Evolutionary conservation across 345 rosid species (phyloP).

Genomic region (Eucalyptus urophylla): DNA sequence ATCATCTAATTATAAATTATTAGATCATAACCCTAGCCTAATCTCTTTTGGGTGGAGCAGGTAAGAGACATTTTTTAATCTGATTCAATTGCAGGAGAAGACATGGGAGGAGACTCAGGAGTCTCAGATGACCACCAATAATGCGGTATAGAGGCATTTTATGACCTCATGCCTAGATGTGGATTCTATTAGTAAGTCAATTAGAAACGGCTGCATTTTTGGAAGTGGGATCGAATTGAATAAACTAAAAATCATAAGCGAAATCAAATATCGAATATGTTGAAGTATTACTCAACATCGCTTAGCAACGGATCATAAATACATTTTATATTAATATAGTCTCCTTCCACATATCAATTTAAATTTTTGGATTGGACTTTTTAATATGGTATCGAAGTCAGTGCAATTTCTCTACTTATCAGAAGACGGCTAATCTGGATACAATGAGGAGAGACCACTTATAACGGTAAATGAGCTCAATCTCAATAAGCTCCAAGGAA

Average conservation of each 20-base stretch:
- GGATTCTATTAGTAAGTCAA: background rate
- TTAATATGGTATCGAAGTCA: fast-evolving
- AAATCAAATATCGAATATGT: background rate
- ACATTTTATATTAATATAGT: background rate
- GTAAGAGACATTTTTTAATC: too few species aligned
- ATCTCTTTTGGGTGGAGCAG: background rate
- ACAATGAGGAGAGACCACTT: background rate
- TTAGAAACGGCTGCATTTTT: background rate
- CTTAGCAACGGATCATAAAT: background rate
- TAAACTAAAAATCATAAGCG: background rate
- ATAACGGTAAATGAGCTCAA: too few species aligned
- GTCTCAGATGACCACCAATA: background rate
- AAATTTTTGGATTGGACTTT: background rate
- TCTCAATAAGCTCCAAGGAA: background rate
- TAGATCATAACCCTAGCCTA: too few species aligned
- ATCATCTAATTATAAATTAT: too few species aligned
- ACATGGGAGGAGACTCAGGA: background rate
- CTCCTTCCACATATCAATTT: background rate
- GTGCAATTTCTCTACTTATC: background rate
- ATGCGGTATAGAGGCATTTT: background rate
- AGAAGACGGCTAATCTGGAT: background rate
- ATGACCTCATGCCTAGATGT: background rate
- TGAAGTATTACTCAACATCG: background rate
- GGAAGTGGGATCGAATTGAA: background rate
- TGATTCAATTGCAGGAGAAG: background rate